Evolutionary conservation across 768 basidiomycete genomes (phyloP), one percentile per base, ranked within the genome.

Genomic region (Tulasnella sp.): DNA sequence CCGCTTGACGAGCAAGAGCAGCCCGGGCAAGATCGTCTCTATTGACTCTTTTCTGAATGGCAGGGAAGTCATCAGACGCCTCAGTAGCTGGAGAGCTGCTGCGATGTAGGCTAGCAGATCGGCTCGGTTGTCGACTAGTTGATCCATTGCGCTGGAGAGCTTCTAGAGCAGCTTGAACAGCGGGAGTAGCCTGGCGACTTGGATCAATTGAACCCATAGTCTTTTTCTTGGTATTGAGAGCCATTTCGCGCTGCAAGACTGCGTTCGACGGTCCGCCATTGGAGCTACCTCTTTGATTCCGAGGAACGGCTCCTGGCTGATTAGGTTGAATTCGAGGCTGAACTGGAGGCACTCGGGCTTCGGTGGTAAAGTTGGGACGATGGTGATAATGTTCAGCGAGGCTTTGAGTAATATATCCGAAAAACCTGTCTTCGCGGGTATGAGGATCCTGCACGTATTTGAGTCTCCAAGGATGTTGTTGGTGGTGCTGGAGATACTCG

Each of bases 211-310:
- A 45, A 6, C 43, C 39, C 20, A 45, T 31, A 16, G 43, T 45
- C 9, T 31, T 7, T 45, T 45, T 20, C 16, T 45, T 16, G 43
- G 40, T 41, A 16, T 43, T n/a, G n/a, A n/a, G 19, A 4, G 49
- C 37, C 16, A 51, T 31, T 13, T 41, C 37, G 5, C 27, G 28
- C 19, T 51, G 49, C 3, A 51, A 28, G 12, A 31, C 24, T 19
- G 32, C 28, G 24, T 51, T 51, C 9, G 49, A 41, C 22, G 49
- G 37, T 31, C 49, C 37, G 24, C 49, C 49, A 12, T 20, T n/a
- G 20, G 39, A 41, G 12, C 49, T 51, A 13, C 13, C 40, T 29
- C 49, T n/a, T n/a, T n/a, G n/a, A n/a, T n/a, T n/a, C n/a, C n/a
- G n/a, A n/a, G n/a, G n/a, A n/a, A n/a, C n/a, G n/a, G n/a, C n/a